Percentiles rank a stretch among this genome's conserved stretches.
phyloP scores from a whole-genome alignment of 352 stramenopile species.

The Pythium brassicae region DNA sequence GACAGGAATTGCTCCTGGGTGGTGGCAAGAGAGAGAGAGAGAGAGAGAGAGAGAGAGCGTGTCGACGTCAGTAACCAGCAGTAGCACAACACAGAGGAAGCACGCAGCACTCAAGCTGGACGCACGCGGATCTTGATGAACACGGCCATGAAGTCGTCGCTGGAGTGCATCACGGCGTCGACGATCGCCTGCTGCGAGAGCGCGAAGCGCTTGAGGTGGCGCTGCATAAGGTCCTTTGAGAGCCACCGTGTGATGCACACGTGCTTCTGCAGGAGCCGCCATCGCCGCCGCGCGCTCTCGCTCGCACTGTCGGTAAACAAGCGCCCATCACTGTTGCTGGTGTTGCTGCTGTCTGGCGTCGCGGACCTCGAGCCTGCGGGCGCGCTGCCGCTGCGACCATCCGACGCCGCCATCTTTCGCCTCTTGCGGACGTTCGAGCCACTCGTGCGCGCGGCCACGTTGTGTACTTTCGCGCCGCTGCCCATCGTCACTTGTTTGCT shows the following conservation, averaged over 20 bases:
- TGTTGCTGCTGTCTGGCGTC: too few relatives aligned
- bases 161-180: slow-evolving; percentile 36
- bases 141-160: slow-evolving; percentile 46
- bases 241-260: slow-evolving; percentile 65
- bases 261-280: slow-evolving; percentile 55
- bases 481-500: slow-evolving; percentile 1
- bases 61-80: too few relatives aligned
- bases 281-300: slow-evolving; percentile 34
- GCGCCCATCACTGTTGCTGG: neutral
- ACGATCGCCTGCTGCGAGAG: slow-evolving; percentile 47
- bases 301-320: slow-evolving; percentile 16
- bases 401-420: slow-evolving; percentile 9
- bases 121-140: slow-evolving; percentile 38
- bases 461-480: slow-evolving; percentile 14
- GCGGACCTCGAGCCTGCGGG: neutral
- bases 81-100: neutral
- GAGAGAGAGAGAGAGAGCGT: too few relatives aligned
- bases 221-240: slow-evolving; percentile 37
- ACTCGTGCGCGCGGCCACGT: slow-evolving; percentile 2
- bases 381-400: neutral
- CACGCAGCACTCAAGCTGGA: neutral
- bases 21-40: neutral
- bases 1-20: slow-evolving; percentile 46
- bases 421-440: slow-evolving; percentile 10
- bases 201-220: slow-evolving; percentile 46